Base-by-base conservation (phyloP, 1,284 basidiomycete species). In the Tilletia setariae region DNA sequence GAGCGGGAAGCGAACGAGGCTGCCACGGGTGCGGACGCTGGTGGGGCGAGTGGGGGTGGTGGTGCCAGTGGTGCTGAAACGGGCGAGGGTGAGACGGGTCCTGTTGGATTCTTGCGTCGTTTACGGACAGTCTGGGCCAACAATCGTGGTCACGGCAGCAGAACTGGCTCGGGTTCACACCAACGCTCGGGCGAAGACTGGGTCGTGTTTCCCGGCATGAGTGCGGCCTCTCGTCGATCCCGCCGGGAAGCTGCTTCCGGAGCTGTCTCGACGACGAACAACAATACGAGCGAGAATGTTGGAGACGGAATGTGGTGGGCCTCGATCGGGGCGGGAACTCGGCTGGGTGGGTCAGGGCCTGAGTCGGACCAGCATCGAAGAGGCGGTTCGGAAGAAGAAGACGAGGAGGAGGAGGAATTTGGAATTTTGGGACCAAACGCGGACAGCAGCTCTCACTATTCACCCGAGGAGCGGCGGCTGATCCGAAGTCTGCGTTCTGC, bases 161-260 rank as follows among this genome's bases (percentile, higher is more conserved):
- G 67, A 1, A 65, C 42, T 16, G 32, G 6, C 51, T 51, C 16
- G 53, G 68, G 23, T 16, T 3, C 13, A 7, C 51, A 53, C 19
- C 63, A 44, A 23, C 68, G 66, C 30, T 59, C 61, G 16, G 77
- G 73, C 11, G 78, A 79, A 59, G 78, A 79, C 44, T 79, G 78
- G 78, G 44, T 78, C 51, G 51, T 79, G 19, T 79, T 78, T 25
- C 78, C 78, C 2, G 78, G 76, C 9, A 63, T 71, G 43, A 72
- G 74, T 62, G 73, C 2, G 7, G 42, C 8, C 21, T 66, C 32
- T 30, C n/a, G 66, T 53, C 44, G 47, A 21, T 62, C 56, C 1
- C 23, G 51, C 9, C 56, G 63, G 4, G 69, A 42, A 21, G 44
- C 64, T 7, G 65, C 47, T 25, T 21, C 46, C 65, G 28, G 15